Evolutionary conservation across 1,139 yeast genomes (phyloP), one percentile per base, ranked within the genome.

Genomic region (Zygoascus hellenicus): DNA sequence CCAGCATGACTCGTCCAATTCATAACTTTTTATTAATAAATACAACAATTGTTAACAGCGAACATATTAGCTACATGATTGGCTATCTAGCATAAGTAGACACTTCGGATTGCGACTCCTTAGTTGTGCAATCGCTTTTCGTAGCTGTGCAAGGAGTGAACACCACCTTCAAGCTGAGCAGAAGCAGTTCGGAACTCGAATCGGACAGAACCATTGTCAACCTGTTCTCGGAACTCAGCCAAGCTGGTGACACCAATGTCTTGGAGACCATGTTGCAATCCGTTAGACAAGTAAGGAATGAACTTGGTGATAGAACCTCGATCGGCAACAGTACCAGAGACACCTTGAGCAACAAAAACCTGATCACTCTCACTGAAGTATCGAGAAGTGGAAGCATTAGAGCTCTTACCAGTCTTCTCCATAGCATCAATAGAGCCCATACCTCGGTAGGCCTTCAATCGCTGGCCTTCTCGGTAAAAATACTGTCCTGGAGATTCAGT

Each of bases 341-440:
- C 99, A 78, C 99, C 99, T 76, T 92, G 99, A 48, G 99, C 99
- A 59, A 92, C 98, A 58, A 92, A 78, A 56, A 92, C 97, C 64
- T 85, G 77, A 70, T 92, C 99, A 56, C 88, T 73, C 75, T 92
- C 98, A 51, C 97, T 88, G 71, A 92, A 92, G 76, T 92, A 92
- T 75, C 99, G 86, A 44, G 97, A 89, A 54, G 98, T 87, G 43
- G 98, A 92, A 52, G 98, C 98, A 65, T 92, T 94, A 59, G 95
- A 96, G 68, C 81, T 82, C 64, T 76, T 77, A 44, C 70, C 72
- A 52, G 96, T 87, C 75, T 88, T 85, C 77, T 92, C 94, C 97
- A 90, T 90, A 57, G 99, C 99, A 68, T 90, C 99, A 62, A 92
- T 83, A 34, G 98, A 92, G 59, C 99, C 99, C 98, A 92, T 92